Evolutionary conservation across 371 early-diverging fungal species (phyloP).

Genomic region (Phascolomyces articulosus): DNA sequence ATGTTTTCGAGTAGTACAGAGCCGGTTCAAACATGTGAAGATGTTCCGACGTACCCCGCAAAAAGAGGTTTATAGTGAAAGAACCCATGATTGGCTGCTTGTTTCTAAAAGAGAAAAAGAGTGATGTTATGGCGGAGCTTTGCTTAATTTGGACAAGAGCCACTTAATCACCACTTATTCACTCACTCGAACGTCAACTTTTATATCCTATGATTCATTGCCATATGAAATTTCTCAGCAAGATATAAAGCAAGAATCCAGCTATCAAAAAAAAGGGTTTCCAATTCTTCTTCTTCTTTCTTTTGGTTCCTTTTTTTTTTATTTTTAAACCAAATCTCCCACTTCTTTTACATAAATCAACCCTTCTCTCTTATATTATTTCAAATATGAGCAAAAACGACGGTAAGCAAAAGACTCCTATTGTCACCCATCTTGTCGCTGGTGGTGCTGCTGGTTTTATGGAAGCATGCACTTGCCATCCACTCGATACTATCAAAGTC

Average conservation of each 20-base stretch:
- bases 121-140: constrained; percentile 1
- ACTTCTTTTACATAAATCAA: constrained; percentile 4
- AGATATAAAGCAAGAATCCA: neutral
- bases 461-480: constrained; percentile 95
- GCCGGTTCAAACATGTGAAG: constrained; percentile 2
- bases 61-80: neutral
- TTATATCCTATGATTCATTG: constrained; percentile 9
- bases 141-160: too few relatives aligned
- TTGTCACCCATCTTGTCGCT: constrained; percentile 78
- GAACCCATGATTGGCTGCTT: neutral
- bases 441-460: constrained; percentile 95
- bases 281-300: constrained; percentile 5
- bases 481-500: constrained; percentile 98
- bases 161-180: too few relatives aligned
- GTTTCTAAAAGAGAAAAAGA: too few relatives aligned
- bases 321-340: constrained; percentile 8
- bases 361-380: constrained; percentile 9
- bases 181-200: constrained; percentile 3
- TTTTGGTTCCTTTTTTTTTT: constrained; percentile 11
- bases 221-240: constrained; percentile 2
- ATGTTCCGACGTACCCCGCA: constrained; percentile 9
- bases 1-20: constrained; percentile 8
- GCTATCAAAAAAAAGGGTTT: neutral
- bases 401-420: constrained; percentile 41
- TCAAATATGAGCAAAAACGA: constrained; percentile 36